Evolutionary conservation across 2,329 filamentous ascomycete species (phyloP), one percentile per base, ranked within the genome.

Genomic region (Beauveria brongniartii): DNA sequence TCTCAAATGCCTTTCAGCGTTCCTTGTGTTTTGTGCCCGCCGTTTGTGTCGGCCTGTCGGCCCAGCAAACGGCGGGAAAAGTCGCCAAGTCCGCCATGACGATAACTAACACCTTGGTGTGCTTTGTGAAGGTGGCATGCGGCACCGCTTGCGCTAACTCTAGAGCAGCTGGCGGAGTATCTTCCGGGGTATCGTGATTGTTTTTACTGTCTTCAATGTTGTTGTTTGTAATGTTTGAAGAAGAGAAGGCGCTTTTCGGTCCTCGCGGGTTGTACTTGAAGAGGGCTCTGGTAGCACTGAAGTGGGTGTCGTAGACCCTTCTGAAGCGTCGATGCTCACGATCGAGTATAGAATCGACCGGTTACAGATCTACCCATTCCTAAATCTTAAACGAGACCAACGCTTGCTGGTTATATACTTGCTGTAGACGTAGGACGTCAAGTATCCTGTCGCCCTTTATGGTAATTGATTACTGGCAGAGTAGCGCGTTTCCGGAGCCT

Each of bases 11-110:
- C 3, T 12, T 12, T 34, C 10, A 34, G 10, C 30, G 10, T 34
- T 12, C 1, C 30, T 12, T 34, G 30, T 12, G 8, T 34, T 34
- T 34, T 34, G 9, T 34, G 30, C 30, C 30, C 30, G 30, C 2
- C 10, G 30, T 34, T 34, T 34, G 30, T 12, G 30, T 34, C 10
- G 30, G 30, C 10, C 30, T 34, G 8, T 34, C 30, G 30, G 30
- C 10, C 28, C 10, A 34, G 30, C 30, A 34, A 34, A 34, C 30
- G 30, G 9, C 10, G 30, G 10, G 9, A 72, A 72, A 50, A 2
- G 69, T 68, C 40, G 54, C 61, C 48, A 70, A 69, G 47, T 67
- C 66, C 22, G 69, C 68, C 67, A 69, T 67, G 26, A 66, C 20
- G n/a, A 70, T 67, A 26, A 70, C 62, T 41, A 68, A 66, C 1